Evolutionary conservation across 805 yeast genomes (phyloP).

Genomic region (Nadsonia fulvescens): DNA sequence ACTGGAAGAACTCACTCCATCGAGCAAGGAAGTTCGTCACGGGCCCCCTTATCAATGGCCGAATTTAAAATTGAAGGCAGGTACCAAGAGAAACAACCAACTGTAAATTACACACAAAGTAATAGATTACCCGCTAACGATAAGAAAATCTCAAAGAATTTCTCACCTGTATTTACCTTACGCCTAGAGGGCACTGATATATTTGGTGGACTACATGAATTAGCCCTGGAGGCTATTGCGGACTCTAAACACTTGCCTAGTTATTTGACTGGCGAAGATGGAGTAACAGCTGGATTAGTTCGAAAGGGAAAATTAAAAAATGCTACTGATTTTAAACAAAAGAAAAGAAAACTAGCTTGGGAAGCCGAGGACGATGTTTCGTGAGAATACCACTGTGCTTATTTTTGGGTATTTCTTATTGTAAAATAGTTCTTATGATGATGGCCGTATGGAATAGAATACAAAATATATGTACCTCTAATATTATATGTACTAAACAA

Average conservation of each 20-base stretch:
- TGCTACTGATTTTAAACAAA: too few species aligned
- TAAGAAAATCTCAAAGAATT: too few species aligned
- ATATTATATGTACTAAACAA: not conserved
- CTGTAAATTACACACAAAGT: too few species aligned
- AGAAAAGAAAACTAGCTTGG: too few species aligned
- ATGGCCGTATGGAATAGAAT: too few species aligned
- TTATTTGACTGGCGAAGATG: constrained; percentile 69
- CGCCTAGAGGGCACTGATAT: constrained; percentile 48
- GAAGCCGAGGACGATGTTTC: too few species aligned
- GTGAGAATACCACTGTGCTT: too few species aligned
- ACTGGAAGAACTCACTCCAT: constrained; percentile 27
- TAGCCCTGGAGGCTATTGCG: constrained; percentile 30
- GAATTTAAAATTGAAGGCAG: constrained; percentile 8
- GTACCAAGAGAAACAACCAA: too few species aligned
- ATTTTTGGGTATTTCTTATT: too few species aligned
- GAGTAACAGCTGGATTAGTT: constrained; percentile 30
- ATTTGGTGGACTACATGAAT: constrained; percentile 61
- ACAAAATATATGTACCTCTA: too few species aligned
- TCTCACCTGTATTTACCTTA: constrained; percentile 12
- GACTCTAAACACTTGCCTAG: constrained; percentile 45
- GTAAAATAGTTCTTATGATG: too few species aligned
- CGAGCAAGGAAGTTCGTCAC: constrained; percentile 5
- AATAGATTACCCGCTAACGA: too few species aligned
- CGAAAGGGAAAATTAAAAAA: constrained; percentile 18
- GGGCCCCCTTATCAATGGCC: constrained; percentile 7